Evolutionary conservation across 1,139 yeast genomes (phyloP).

Genomic region (Debaryomycetaceae sp.): DNA sequence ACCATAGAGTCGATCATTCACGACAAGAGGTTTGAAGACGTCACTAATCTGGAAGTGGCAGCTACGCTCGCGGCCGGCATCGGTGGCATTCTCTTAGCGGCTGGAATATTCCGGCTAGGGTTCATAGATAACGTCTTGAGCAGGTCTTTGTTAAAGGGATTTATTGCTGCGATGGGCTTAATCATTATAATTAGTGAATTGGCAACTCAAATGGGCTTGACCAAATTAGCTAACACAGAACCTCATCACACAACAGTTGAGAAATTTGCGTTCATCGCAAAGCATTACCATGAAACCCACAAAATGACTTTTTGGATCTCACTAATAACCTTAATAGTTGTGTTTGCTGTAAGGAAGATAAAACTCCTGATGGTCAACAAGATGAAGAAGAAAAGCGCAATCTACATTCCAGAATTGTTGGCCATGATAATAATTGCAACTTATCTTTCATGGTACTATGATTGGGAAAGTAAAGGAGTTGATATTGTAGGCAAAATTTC

Average conservation of each 20-base stretch:
- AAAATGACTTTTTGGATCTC: slow-evolving; percentile 19
- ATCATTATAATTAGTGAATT: slow-evolving; percentile 32
- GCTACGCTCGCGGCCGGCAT: slow-evolving; percentile 23
- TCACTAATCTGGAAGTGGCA: slow-evolving; percentile 21
- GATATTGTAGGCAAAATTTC: slow-evolving; percentile 26
- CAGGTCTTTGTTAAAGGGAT: slow-evolving; percentile 31
- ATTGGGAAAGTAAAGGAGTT: slow-evolving; percentile 27
- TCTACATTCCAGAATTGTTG: slow-evolving; percentile 31
- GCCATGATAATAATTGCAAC: slow-evolving; percentile 31
- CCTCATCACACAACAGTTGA: slow-evolving; percentile 24
- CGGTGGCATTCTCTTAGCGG: slow-evolving; percentile 23
- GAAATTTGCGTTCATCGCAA: slow-evolving; percentile 17
- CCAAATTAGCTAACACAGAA: slow-evolving; percentile 12
- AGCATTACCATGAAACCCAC: slow-evolving; percentile 16
- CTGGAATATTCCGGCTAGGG: slow-evolving; percentile 29
- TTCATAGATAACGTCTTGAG: slow-evolving; percentile 30
- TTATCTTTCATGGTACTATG: slow-evolving; percentile 16
- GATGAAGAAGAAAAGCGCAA: slow-evolving; percentile 15
- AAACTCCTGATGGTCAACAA: slow-evolving; percentile 17
- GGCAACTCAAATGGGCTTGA: slow-evolving; percentile 26
- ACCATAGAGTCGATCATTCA: slow-evolving; percentile 20
- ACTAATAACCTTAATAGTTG: slow-evolving; percentile 17
- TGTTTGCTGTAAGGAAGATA: slow-evolving; percentile 17
- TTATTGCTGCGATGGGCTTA: slow-evolving; percentile 34
- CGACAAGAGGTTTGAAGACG: slow-evolving; percentile 10